Base-by-base conservation (phyloP, 2,329 filamentous ascomycete genomes). In the Daldinia eschscholtzii region DNA sequence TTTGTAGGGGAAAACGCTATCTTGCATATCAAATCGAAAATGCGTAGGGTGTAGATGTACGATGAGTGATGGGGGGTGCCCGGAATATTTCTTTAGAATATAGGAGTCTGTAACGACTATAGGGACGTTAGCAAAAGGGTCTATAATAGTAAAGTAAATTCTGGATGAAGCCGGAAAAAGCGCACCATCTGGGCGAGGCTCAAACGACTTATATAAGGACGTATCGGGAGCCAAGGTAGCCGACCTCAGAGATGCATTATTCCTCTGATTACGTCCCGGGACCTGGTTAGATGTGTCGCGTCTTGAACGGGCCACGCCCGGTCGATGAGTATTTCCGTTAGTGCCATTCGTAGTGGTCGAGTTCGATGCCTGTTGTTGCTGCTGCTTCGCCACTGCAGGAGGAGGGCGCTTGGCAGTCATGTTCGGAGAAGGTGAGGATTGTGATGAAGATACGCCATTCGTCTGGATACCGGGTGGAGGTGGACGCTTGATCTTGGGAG, bases 11-110 rank as follows among this genome's bases (percentile, higher is more conserved):
- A 97, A 98, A 77, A 92, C 95, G 76, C 94, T 93, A 79, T 97
- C 94, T 80, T 98, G 95, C 75, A 94, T 90, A 74, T 98, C 95
- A 81, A 99, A 97, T 65, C 92, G 89, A 78, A 97, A 98, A 80
- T 97, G 91, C 4, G 88, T 93, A 9, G 90, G 86, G 77, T 98
- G 91, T 35, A 99, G 84, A 79, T 98, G 94, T 26, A 99, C 84
- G 57, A 95, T 89, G 26, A 99, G 84, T 3, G 95, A 98, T 0
- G 96, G 94, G 7, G 91, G 88, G 57, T 86, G 86, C 84, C 93
- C 76, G 81, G 85, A 85, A 80, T 91, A 94, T 81, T 94, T 97
- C 74, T 88, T 90, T n/a, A 98, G 84, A 55, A 98, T 93, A 75
- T 96, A 93, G 13, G 87, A 81, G 68, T 91, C 88, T 33, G 90